phyloP scores from a whole-genome alignment of 2,329 filamentous ascomycete species.

The Alternaria alternata region DNA sequence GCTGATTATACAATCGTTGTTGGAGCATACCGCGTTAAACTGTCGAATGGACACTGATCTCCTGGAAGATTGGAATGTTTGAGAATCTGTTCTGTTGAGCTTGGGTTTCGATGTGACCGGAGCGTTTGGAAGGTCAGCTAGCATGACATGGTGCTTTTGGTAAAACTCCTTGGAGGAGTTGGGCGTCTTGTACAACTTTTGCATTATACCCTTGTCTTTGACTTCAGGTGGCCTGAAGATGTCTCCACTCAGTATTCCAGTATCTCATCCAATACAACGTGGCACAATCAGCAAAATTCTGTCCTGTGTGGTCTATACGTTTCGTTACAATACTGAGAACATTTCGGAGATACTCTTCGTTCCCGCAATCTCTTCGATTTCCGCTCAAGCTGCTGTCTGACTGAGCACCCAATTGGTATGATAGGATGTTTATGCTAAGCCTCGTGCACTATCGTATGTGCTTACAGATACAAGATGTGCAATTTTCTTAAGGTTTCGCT shows the following conservation, averaged over 20 bases:
- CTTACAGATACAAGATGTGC: background rate
- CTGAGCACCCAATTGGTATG: too few species aligned
- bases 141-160: background rate
- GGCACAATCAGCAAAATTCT: too few species aligned
- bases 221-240: background rate
- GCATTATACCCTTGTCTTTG: background rate
- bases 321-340: too few species aligned
- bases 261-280: background rate
- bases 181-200: background rate
- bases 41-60: background rate
- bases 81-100: background rate
- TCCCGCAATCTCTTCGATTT: too few species aligned
- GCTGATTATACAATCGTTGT: background rate
- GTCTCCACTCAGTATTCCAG: fast-evolving
- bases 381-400: too few species aligned
- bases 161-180: background rate
- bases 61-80: background rate
- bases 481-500: background rate
- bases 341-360: too few species aligned
- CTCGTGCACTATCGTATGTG: too few species aligned
- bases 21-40: background rate
- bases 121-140: background rate
- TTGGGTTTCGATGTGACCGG: background rate
- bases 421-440: too few species aligned
- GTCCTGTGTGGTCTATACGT: too few species aligned